Conservation (phyloP, 129 eudicot genomes). For the Tanacetum coccineum region DNA sequence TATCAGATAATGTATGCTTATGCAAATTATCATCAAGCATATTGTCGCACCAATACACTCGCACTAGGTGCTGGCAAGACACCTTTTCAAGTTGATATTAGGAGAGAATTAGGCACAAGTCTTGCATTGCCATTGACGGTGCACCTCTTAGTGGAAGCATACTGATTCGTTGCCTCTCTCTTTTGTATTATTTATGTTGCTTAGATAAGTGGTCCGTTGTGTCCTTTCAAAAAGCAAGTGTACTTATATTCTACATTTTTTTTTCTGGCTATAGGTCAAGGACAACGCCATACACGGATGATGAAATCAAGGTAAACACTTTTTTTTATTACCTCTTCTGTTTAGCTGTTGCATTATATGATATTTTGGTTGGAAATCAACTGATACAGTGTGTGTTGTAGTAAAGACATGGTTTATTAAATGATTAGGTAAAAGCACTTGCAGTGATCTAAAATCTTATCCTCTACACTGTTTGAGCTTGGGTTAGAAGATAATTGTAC, state of each 20-base stretch:
- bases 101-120: neutral
- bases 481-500: neutral
- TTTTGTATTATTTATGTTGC: neutral
- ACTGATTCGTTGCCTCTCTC: neutral
- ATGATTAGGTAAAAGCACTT: neutral
- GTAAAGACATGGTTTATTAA: neutral
- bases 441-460: neutral
- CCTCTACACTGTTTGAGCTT: neutral
- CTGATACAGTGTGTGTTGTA: neutral
- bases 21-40: neutral
- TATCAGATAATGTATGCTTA: neutral
- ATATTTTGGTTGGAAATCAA: neutral
- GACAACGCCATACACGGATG: constrained; percentile 65
- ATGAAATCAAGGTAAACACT: constrained; percentile 80
- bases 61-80: neutral
- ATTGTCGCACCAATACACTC: neutral
- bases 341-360: neutral
- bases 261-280: constrained; percentile 46
- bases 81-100: neutral
- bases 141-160: neutral
- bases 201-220: neutral
- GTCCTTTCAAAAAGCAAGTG: neutral
- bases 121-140: neutral
- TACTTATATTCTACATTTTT: neutral
- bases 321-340: neutral